Evolutionary conservation across 2,329 filamentous ascomycete species (phyloP).

Genomic region (Colletotrichum sp.): DNA sequence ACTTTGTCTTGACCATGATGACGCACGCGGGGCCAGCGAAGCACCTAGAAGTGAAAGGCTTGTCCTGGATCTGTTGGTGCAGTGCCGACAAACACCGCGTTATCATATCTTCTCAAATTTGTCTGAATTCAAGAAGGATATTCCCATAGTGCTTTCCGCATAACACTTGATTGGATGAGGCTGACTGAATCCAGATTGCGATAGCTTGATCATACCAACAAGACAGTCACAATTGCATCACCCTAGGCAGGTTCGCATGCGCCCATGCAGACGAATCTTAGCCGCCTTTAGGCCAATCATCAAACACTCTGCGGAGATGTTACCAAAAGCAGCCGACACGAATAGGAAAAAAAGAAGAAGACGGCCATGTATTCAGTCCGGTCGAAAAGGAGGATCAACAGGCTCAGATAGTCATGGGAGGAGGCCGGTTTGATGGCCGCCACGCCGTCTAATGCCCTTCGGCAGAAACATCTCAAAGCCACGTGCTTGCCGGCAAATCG

Average conservation of each 20-base stretch:
- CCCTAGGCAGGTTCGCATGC: not conserved
- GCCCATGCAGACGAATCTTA: not conserved
- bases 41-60: constrained; percentile 19
- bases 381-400: not conserved
- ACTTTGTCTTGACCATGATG: constrained; percentile 42
- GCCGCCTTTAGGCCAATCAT: not conserved
- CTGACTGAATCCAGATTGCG: not conserved
- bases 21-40: constrained; percentile 61
- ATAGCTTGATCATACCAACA: not conserved
- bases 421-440: not conserved
- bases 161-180: not conserved
- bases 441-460: not conserved
- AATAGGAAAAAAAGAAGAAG: not conserved
- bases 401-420: not conserved
- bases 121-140: constrained; percentile 52
- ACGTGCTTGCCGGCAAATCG: not conserved
- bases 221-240: not conserved
- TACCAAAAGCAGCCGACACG: not conserved
- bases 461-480: not conserved
- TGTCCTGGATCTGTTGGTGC: constrained; percentile 29
- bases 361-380: not conserved
- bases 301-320: not conserved
- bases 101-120: constrained; percentile 69
- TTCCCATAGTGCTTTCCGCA: not conserved
- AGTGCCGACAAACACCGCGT: constrained; percentile 69